Evolutionary conservation across 1,284 basidiomycete genomes (phyloP).

Genomic region (Ceratobasidium sp.): DNA sequence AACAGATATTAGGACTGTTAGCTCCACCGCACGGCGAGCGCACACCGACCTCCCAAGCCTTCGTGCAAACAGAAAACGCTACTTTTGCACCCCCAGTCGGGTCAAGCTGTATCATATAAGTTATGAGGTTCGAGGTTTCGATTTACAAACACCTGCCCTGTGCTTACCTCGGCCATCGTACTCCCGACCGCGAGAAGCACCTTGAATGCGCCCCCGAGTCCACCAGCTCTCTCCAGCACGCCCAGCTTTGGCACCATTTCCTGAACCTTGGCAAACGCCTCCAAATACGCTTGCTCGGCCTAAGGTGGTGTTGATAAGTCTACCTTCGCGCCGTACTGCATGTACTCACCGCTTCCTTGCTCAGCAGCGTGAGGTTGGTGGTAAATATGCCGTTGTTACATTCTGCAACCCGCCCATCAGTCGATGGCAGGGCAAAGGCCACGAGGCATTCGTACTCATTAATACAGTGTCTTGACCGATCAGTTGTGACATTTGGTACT

Average conservation of each 20-base stretch:
- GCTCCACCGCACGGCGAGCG: neutral
- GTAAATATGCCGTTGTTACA: neutral
- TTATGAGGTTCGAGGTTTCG: too few relatives aligned
- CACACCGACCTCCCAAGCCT: slow-evolving; percentile 15
- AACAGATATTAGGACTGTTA: neutral
- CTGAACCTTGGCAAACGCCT: neutral
- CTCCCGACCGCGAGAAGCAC: neutral
- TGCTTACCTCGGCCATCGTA: neutral
- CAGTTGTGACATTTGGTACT: neutral
- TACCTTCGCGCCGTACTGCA: too few relatives aligned
- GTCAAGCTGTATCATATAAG: neutral
- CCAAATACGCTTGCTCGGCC: neutral
- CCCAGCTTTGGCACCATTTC: neutral
- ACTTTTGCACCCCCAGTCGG: slow-evolving; percentile 3
- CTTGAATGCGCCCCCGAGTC: neutral
- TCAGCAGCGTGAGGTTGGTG: neutral
- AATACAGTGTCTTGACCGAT: neutral
- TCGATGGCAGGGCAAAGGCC: too few relatives aligned
- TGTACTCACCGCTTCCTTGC: neutral
- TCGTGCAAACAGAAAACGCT: neutral
- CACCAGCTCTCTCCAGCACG: neutral
- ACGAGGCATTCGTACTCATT: neutral
- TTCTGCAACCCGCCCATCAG: neutral
- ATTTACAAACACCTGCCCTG: too few relatives aligned
- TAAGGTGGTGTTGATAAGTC: neutral